phyloP scores from a whole-genome alignment of 169 alveolate species.

The Theileria annulata region DNA sequence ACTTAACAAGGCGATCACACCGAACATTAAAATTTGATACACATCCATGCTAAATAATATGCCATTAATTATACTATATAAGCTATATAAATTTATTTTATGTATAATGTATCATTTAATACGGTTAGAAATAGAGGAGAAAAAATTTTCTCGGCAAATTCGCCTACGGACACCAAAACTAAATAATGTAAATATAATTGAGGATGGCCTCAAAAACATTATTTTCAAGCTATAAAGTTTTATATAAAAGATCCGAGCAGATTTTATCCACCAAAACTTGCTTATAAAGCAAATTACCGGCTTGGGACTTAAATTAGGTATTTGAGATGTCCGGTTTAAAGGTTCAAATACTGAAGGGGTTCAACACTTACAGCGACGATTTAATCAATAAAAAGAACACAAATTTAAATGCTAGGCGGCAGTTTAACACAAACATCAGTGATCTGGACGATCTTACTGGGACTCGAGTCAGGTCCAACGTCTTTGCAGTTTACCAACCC shows the following conservation, averaged over 20 bases:
- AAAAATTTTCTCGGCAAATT: background rate
- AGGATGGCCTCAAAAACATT: background rate
- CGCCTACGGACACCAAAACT: background rate
- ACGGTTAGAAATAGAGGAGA: background rate
- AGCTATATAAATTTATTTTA: too few species aligned
- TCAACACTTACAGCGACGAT: background rate
- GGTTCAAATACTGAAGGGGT: background rate
- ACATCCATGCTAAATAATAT: background rate
- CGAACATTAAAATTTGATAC: background rate
- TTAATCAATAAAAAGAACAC: background rate
- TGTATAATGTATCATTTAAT: background rate
- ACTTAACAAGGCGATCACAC: slow-evolving; percentile 26
- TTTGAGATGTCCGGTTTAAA: background rate
- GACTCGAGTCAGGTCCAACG: background rate
- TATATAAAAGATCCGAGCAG: background rate
- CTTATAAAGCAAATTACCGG: background rate
- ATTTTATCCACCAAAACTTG: background rate
- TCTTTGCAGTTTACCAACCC: background rate
- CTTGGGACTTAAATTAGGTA: background rate
- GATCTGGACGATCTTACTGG: background rate
- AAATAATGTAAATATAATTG: background rate
- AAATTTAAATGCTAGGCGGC: slow-evolving; percentile 8
- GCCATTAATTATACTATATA: too few species aligned
- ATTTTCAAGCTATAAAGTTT: background rate
- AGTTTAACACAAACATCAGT: background rate